These are phyloP conservation scores for Betula pendula DNA, from an alignment of 306 rosid genomes.

Conservation along the genomic window DNA sequence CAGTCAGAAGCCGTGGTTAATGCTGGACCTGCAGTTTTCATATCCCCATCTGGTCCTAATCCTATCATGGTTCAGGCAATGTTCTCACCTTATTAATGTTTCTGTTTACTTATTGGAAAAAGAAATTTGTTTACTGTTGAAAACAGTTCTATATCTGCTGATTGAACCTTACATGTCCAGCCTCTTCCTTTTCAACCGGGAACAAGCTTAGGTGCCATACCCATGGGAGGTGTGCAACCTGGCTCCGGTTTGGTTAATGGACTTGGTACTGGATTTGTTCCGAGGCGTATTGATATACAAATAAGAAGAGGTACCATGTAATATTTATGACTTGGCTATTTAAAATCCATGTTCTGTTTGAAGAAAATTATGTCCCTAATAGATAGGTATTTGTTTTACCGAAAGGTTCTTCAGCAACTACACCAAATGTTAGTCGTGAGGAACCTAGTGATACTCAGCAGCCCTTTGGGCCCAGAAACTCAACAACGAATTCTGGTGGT, in stretches of 20 bases:
- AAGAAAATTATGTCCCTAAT: constrained; percentile 15
- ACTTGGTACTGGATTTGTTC: constrained; percentile 63
- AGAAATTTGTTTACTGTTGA: constrained; percentile 4
- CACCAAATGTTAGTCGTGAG: constrained; percentile 56
- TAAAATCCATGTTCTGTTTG: constrained; percentile 13
- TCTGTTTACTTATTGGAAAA: background rate
- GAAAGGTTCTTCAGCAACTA: constrained; percentile 63
- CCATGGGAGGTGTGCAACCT: constrained; percentile 74
- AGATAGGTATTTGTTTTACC: constrained; percentile 23
- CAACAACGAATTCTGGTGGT: constrained; percentile 38
- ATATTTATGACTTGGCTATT: constrained; percentile 10
- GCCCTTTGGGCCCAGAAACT: constrained; percentile 60
- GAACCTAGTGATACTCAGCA: constrained; percentile 55
- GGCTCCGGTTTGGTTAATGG: constrained; percentile 67
- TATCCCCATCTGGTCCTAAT: constrained; percentile 89
- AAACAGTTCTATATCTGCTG: constrained; percentile 36
- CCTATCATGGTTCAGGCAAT: constrained; percentile 96
- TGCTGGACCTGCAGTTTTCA: constrained; percentile 95
- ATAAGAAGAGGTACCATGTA: constrained; percentile 72
- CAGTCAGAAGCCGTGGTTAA: constrained; percentile 96
- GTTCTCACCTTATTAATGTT: constrained; percentile 22
- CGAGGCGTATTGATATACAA: constrained; percentile 96
- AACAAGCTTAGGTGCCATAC: constrained; percentile 66
- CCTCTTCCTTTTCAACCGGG: constrained; percentile 91
- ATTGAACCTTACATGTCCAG: constrained; percentile 56